Conservation (phyloP, 306 rosid genomes). For the Datisca glomerata region DNA sequence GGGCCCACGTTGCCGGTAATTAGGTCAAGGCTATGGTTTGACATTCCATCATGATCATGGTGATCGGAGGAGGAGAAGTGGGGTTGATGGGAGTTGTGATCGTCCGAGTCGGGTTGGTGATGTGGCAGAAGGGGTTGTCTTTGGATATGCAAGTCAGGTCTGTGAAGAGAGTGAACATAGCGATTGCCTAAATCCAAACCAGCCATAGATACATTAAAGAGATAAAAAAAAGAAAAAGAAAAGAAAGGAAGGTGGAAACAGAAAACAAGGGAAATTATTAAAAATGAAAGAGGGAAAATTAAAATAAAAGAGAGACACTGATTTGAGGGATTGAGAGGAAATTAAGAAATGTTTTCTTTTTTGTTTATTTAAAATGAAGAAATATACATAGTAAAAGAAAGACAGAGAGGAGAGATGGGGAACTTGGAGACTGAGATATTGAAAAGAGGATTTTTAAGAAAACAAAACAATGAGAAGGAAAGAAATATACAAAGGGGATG, state of each 20-base stretch:
- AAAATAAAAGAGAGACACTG: background rate
- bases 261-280: background rate
- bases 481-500: no score
- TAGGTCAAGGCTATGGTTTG: no score
- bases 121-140: background rate
- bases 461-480: background rate
- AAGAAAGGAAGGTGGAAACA: background rate
- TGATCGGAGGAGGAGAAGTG: slow-evolving; percentile 5
- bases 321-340: background rate
- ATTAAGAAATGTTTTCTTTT: background rate
- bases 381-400: background rate
- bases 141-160: background rate
- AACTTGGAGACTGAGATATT: background rate
- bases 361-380: background rate
- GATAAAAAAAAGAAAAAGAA: background rate
- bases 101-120: no score
- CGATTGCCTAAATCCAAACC: slow-evolving; percentile 13
- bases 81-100: background rate
- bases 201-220: slow-evolving; percentile 5
- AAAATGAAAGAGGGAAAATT: background rate
- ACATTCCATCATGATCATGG: slow-evolving; percentile 1
- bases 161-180: slow-evolving; percentile 4
- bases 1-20: no score
- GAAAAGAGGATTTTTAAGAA: background rate
- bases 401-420: background rate